Evolutionary conservation across 1,284 basidiomycete species (phyloP), one percentile per base, ranked within the genome.

Genomic region (Phellinidium pouzarii): DNA sequence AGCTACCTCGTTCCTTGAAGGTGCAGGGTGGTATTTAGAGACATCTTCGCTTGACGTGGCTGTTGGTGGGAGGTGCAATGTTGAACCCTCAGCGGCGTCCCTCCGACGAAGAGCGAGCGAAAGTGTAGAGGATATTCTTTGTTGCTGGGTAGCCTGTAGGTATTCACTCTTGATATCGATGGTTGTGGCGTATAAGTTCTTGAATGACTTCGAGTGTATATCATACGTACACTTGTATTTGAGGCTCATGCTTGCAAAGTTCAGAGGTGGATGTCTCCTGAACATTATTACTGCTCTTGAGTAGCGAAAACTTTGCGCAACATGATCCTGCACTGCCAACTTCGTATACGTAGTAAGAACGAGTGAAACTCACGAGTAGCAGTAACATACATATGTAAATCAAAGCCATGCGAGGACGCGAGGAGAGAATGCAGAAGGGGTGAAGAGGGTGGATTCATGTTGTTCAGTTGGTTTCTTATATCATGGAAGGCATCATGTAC

Each of bases 1-100:
- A 3, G 93, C 88, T 5, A 95, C 84, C 60, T 96, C 93, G 57
- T 87, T 91, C 23, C 91, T 76, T 1, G 91, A 89, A 2, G 91
- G 91, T 1, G 94, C 87, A 12, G 89, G 80, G 63, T 96, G 94
- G 62, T 84, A 92, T 22, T 81, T 75, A 14, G 79, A 73, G 9
- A 75, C 68, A 7, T 68, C 66, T 19, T 61, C 56, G 22, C 65
- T 71, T n/a, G 69, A 36, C 47, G 51, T 62, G 26, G 66, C 60
- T 51, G 59, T 60, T 3, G 67, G 57, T 5, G 74, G 75, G 4
- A 86, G 74, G 60, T 80, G 78, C 17, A 76, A 67, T 1, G 74
- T 75, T 3, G 81, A 84, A 40, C 77, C 53, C 26, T 60, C 50
- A 52, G 60, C 48, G 68, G 59, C 75, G 78, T 53, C 65, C 3